phyloP scores from a whole-genome alignment of 768 basidiomycete species.

The Tylopilus plumbeoviolaceoides region DNA sequence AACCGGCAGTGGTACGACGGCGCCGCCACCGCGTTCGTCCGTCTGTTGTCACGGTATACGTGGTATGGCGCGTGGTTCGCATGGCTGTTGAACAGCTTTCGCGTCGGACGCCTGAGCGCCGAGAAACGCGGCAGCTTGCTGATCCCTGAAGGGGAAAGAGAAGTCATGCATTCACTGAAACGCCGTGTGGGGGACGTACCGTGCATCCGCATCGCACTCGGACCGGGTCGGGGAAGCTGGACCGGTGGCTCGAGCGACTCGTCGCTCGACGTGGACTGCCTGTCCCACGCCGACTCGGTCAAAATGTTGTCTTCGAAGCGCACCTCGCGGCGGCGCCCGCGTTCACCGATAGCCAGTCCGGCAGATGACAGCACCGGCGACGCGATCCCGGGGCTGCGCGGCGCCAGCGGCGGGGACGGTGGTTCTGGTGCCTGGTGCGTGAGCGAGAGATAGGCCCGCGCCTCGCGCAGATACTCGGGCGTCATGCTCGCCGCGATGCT shows the following conservation, averaged over 20 bases:
- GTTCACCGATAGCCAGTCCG: slow-evolving; percentile 25
- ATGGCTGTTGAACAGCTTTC: slow-evolving; percentile 15
- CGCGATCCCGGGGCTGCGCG: slow-evolving; percentile 21
- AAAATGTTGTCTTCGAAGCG: slow-evolving; percentile 33
- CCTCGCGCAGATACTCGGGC: slow-evolving; percentile 31
- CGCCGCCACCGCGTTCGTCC: slow-evolving; percentile 2
- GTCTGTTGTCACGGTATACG: slow-evolving; percentile 3
- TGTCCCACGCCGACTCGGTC: slow-evolving; percentile 28
- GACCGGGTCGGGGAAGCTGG: slow-evolving; percentile 11
- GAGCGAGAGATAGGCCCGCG: slow-evolving; percentile 31
- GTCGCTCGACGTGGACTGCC: slow-evolving; percentile 29
- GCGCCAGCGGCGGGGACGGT: slow-evolving; percentile 2
- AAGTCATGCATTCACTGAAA: too few relatives aligned
- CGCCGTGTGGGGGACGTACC: slow-evolving; percentile 13
- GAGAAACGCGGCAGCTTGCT: slow-evolving; percentile 32
- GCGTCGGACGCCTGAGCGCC: slow-evolving; percentile 20
- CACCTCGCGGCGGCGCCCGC: slow-evolving; percentile 30
- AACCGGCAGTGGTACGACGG: slow-evolving; percentile 44
- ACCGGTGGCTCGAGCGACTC: slow-evolving; percentile 26
- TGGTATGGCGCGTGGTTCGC: slow-evolving; percentile 3
- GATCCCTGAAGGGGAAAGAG: slow-evolving; percentile 10
- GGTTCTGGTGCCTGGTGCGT: slow-evolving; percentile 20
- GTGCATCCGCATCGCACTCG: slow-evolving; percentile 10
- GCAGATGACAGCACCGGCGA: slow-evolving; percentile 31
- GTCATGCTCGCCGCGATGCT: slow-evolving; percentile 29